Conservation (phyloP, 2,329 filamentous ascomycete genomes). For the Neurospora sp. region DNA sequence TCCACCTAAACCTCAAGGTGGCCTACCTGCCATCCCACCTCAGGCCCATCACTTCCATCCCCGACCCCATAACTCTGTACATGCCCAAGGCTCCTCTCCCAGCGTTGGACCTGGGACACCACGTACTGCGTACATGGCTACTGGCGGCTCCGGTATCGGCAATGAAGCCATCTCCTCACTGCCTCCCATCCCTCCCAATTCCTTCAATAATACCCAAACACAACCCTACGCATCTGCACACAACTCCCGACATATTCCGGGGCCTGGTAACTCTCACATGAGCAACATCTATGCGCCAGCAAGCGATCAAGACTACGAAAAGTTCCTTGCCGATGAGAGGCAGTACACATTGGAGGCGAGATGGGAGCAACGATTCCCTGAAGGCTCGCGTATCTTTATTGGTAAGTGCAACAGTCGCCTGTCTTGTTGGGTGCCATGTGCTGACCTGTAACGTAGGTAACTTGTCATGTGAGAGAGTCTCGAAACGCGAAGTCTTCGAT, state of each 20-base stretch:
- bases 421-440: conserved; percentile 17
- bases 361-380: conserved; percentile 66
- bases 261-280: conserved; percentile 3
- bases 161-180: conserved; percentile 15
- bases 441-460: conserved; percentile 58
- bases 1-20: conserved; percentile 20
- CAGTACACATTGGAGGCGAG: conserved; percentile 67
- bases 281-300: conserved; percentile 17
- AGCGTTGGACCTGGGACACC: conserved; percentile 7
- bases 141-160: conserved; percentile 8
- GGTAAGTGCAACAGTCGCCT: conserved; percentile 39
- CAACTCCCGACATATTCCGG: conserved; percentile 7
- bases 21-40: conserved; percentile 10
- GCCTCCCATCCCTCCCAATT: conserved; percentile 10
- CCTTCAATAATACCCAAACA: conserved; percentile 7
- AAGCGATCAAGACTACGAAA: conserved; percentile 57
- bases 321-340: conserved; percentile 63
- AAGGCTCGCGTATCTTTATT: conserved; percentile 70
- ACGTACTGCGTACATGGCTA: conserved; percentile 10
- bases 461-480: conserved; percentile 83
- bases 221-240: conserved; percentile 11
- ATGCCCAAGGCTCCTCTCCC: conserved; percentile 4
- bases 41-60: conserved; percentile 14
- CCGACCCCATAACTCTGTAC: conserved; percentile 7
- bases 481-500: conserved; percentile 88